A percentile compares a stretch with the other conserved stretches of the same genome.
Evolutionary conservation across 2,329 filamentous ascomycete species (phyloP).

Genomic region (Fusarium foetens): DNA sequence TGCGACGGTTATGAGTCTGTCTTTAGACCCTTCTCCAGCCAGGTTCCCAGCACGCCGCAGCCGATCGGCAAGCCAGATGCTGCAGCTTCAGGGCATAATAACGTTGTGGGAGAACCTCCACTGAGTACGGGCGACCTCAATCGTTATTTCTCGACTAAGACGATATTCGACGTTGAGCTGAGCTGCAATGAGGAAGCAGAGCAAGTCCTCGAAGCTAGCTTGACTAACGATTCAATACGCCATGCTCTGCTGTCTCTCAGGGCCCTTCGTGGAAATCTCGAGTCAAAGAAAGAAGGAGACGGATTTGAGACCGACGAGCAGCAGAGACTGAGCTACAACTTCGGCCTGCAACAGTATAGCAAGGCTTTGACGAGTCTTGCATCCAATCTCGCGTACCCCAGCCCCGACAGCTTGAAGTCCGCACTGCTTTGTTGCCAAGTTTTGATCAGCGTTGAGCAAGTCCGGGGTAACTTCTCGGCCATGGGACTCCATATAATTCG

Average conservation of each 20-base stretch:
- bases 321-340: slow-evolving; percentile 47
- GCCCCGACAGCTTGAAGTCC: slow-evolving; percentile 48
- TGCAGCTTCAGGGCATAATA: background rate
- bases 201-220: slow-evolving; percentile 52
- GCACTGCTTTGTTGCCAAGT: slow-evolving; percentile 59
- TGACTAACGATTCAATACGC: slow-evolving; percentile 50
- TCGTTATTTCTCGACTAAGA: slow-evolving; percentile 56
- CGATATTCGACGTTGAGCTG: slow-evolving; percentile 52
- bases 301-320: slow-evolving; percentile 39
- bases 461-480: slow-evolving; percentile 51
- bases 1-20: slow-evolving; percentile 57
- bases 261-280: slow-evolving; percentile 53
- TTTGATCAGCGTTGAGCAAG: slow-evolving; percentile 60
- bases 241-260: slow-evolving; percentile 55
- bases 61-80: slow-evolving; percentile 20
- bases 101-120: slow-evolving; percentile 23
- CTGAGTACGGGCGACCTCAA: slow-evolving; percentile 50
- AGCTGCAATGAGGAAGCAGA: slow-evolving; percentile 53
- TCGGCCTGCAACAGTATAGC: slow-evolving; percentile 56
- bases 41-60: slow-evolving; percentile 7
- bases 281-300: slow-evolving; percentile 46
- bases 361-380: slow-evolving; percentile 54
- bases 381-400: slow-evolving; percentile 50
- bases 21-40: slow-evolving; percentile 46
- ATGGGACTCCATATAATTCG: slow-evolving; percentile 57